These are phyloP conservation scores for Sugiyamaella japonica DNA, from an alignment of 1,139 yeast genomes.

Conservation along the genomic window DNA sequence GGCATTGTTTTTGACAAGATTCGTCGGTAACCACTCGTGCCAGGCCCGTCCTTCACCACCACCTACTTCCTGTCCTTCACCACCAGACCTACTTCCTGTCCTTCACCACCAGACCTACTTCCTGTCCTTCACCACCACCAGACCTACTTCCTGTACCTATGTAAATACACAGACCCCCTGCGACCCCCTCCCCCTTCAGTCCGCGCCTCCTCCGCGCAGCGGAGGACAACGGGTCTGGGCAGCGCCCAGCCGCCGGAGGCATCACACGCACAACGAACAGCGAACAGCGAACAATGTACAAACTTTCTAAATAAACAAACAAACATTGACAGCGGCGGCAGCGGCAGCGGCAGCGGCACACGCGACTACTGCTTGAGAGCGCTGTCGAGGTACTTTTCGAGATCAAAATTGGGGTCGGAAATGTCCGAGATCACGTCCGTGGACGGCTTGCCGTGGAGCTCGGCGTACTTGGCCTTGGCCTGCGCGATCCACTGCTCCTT, in stretches of 20 bases:
- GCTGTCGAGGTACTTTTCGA: conserved; percentile 49
- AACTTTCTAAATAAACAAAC: conserved; percentile 5
- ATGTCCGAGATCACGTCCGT: conserved; percentile 58
- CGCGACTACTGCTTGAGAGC: conserved; percentile 32
- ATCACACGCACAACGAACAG: not conserved
- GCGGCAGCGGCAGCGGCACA: conserved; percentile 14
- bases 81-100: too few species aligned
- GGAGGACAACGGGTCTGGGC: not conserved
- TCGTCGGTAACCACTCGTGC: conserved; percentile 5
- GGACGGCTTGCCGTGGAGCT: conserved; percentile 51
- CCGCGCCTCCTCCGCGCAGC: too few species aligned
- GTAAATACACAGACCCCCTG: not conserved
- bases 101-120: too few species aligned
- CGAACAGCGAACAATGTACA: conserved; percentile 14
- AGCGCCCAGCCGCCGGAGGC: conserved; percentile 11
- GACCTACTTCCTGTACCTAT: too few species aligned
- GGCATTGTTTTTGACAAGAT: conserved; percentile 60
- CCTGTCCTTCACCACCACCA: too few species aligned
- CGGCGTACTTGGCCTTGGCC: conserved; percentile 87
- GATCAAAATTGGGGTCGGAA: conserved; percentile 89
- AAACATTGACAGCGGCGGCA: too few species aligned
- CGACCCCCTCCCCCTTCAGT: too few species aligned
- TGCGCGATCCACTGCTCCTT: conserved; percentile 77
- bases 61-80: too few species aligned
- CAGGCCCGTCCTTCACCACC: too few species aligned